Base-by-base conservation (phyloP, 805 yeast species). In the Candida golubevii region DNA sequence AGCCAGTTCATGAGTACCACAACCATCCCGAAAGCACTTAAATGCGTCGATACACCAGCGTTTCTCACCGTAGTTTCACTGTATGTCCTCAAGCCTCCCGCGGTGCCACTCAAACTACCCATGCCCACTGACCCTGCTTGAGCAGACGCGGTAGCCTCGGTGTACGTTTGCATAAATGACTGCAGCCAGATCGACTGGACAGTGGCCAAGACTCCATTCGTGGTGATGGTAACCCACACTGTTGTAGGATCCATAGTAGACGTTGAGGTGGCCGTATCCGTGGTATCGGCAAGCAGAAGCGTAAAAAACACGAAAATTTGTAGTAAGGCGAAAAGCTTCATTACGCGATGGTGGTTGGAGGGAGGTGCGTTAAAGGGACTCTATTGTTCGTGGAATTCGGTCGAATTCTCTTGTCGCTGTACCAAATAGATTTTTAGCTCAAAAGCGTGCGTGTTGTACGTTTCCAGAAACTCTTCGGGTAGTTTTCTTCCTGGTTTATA, bases 201-300 rank as follows among this genome's bases (percentile, higher is more conserved):
- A 29, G 63, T 65, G 6, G 59, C 51, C 8, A 56, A 41, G 12
- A 44, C 56, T 2, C 75, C 74, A 31, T 58, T 49, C 3, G 56
- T 49, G 8, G 74, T 69, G 26, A 58, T 41, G 11, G 75, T 71
- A 27, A 62, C 55, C 60, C 63, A 70, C 6, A 62, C 65, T 12
- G 63, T 58, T 34, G 75, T 69, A 14, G 48, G 40, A n/a, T 9
- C 35, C 10, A 33, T 35, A 7, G 46, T 26, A 12, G 41, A 8
- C 23, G 45, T 32, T 33, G 48, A 35, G 5, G 45, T 28, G 8
- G 58, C 35, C 15, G 45, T 44, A 13, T 34, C 42, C 14, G 36
- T 40, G 39, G 45, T 41, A 36, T 46, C 39, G 6, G 55, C 56
- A 23, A 47, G 26, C 6, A 45, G 48, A 13, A 47, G 38, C 26